These are phyloP conservation scores for Fagus crenata DNA, from an alignment of 306 rosid genomes.

Conservation along the genomic window DNA sequence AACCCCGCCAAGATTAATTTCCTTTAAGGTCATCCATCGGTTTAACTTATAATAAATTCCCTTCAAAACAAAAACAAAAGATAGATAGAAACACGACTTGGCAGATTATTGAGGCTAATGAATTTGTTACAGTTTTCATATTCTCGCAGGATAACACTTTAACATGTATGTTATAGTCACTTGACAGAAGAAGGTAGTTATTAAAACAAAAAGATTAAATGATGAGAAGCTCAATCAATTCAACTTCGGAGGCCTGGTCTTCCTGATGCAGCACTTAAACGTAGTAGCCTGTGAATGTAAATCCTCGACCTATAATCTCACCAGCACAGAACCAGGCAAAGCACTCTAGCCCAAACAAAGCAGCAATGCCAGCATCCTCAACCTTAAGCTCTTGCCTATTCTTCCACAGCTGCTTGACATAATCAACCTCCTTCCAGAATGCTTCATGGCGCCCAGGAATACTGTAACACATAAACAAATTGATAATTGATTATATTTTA, in stretches of 20 bases:
- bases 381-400: constrained; percentile 30
- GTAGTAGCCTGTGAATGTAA: constrained; percentile 38
- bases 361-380: constrained; percentile 39
- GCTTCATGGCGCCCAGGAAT: constrained; percentile 34
- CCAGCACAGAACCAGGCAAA: constrained; percentile 41
- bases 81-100: not conserved
- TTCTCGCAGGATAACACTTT: not conserved
- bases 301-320: constrained; percentile 40
- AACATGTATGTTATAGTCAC: not conserved
- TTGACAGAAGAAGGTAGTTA: not conserved
- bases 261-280: not conserved
- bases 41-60: not conserved
- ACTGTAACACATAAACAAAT: constrained; percentile 15
- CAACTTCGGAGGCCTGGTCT: not conserved
- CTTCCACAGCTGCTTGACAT: constrained; percentile 37
- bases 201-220: constrained; percentile 15
- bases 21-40: not conserved
- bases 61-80: not conserved
- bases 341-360: constrained; percentile 38
- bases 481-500: not conserved
- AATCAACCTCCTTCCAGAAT: constrained; percentile 32
- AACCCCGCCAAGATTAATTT: not conserved
- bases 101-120: constrained; percentile 12
- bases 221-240: constrained; percentile 4
- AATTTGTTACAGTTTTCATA: not conserved